Evolutionary conservation across 2,329 filamentous ascomycete genomes (phyloP).

Genomic region (Zymoseptoria brevis): DNA sequence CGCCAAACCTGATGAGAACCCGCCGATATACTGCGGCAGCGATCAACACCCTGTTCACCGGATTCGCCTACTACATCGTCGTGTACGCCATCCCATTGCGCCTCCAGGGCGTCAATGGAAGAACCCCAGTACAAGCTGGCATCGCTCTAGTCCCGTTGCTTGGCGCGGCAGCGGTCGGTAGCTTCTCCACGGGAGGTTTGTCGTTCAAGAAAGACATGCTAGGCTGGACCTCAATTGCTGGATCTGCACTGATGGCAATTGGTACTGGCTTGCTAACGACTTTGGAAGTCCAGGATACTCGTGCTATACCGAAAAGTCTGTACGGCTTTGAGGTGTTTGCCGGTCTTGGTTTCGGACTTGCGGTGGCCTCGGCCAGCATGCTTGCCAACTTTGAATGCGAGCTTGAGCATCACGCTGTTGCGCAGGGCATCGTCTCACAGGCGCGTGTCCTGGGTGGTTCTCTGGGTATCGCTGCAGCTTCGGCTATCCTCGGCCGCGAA

Average conservation of each 20-base stretch:
- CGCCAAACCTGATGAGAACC: not conserved
- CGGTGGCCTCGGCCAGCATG: conserved; percentile 5
- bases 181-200: conserved; percentile 5
- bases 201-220: conserved; percentile 5
- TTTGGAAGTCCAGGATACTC: not conserved
- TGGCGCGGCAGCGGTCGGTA: conserved; percentile 10
- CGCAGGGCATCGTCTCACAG: not conserved
- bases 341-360: conserved; percentile 14
- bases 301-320: not conserved
- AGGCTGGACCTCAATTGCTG: conserved; percentile 4
- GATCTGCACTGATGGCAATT: conserved; percentile 6
- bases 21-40: not conserved
- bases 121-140: conserved; percentile 13
- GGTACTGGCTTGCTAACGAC: conserved; percentile 12
- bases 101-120: conserved; percentile 16
- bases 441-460: not conserved
- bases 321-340: conserved; percentile 15
- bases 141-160: conserved; percentile 14
- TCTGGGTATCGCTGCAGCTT: not conserved
- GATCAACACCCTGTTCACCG: conserved; percentile 7
- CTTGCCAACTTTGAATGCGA: not conserved
- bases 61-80: conserved; percentile 16
- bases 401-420: not conserved
- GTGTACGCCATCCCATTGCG: conserved; percentile 17
- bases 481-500: not conserved